Percentiles rank a stretch among this genome's conserved stretches.
Conservation (phyloP, 495 filamentous ascomycete genomes). For the Penicillium silybi region DNA sequence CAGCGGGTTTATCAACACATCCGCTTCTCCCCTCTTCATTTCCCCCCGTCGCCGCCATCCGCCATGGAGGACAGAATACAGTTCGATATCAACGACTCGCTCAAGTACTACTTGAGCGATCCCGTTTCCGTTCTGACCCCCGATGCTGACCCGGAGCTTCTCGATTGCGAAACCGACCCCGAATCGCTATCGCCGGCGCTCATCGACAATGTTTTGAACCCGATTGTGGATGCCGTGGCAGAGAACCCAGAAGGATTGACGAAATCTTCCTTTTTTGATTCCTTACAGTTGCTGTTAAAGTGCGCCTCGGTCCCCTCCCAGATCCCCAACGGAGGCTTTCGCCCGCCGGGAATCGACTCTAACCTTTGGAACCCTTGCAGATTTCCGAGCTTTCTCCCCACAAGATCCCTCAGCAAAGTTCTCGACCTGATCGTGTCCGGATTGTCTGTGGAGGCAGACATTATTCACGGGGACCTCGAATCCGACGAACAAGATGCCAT, state of each 20-base stretch:
- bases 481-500: conserved; percentile 84
- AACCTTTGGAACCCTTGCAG: conserved; percentile 65
- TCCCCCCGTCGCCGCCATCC: conserved; percentile 14
- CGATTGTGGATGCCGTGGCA: conserved; percentile 89
- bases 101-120: conserved; percentile 94
- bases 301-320: conserved; percentile 66
- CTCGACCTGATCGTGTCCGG: conserved; percentile 92
- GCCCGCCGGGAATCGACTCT: conserved; percentile 50
- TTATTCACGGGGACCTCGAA: conserved; percentile 80
- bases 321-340: conserved; percentile 34
- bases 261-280: conserved; percentile 76
- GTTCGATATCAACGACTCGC: conserved; percentile 93
- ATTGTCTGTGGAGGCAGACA: conserved; percentile 86
- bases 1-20: conserved; percentile 24
- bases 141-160: conserved; percentile 77
- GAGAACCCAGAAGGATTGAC: conserved; percentile 85
- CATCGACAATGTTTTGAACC: conserved; percentile 82
- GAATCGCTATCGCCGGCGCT: conserved; percentile 72
- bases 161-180: conserved; percentile 89
- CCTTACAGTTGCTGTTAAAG: conserved; percentile 94
- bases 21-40: conserved; percentile 14
- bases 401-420: conserved; percentile 81
- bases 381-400: conserved; percentile 75
- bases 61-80: conserved; percentile 71
- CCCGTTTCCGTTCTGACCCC: conserved; percentile 78